phyloP scores from a whole-genome alignment of 2,329 filamentous ascomycete genomes.

The Sclerotinia glacialis region DNA sequence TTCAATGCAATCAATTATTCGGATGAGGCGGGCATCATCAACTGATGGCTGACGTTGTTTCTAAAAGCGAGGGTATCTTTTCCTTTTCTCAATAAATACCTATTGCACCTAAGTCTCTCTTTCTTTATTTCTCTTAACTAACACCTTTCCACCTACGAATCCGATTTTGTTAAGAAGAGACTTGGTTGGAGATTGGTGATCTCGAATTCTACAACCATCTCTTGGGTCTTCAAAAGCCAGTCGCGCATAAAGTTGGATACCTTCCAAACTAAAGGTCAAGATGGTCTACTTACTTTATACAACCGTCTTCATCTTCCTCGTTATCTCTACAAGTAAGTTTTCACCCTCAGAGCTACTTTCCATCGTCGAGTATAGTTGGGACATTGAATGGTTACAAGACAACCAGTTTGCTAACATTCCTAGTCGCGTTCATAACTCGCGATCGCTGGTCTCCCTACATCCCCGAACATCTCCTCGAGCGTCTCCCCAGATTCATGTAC shows the following conservation, averaged over 20 bases:
- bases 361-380: conserved; percentile 16
- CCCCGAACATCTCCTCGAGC: conserved; percentile 3
- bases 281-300: conserved; percentile 84
- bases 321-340: conserved; percentile 65
- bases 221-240: background rate
- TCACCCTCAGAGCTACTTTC: conserved; percentile 17
- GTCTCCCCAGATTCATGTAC: conserved; percentile 54
- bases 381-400: background rate
- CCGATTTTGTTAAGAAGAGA: background rate
- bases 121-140: background rate
- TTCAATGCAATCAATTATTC: background rate
- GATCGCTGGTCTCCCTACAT: conserved; percentile 70
- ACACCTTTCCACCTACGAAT: background rate
- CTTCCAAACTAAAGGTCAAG: conserved; percentile 21
- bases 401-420: conserved; percentile 24
- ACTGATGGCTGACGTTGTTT: conserved; percentile 11
- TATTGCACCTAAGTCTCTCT: background rate
- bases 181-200: background rate
- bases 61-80: conserved; percentile 10
- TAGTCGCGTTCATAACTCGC: conserved; percentile 78
- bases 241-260: background rate
- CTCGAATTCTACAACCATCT: background rate
- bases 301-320: conserved; percentile 67
- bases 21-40: conserved; percentile 5
- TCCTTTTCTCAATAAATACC: background rate